Conservation (phyloP, 2,329 filamentous ascomycete genomes). For the Neoarthrinium moseri region DNA sequence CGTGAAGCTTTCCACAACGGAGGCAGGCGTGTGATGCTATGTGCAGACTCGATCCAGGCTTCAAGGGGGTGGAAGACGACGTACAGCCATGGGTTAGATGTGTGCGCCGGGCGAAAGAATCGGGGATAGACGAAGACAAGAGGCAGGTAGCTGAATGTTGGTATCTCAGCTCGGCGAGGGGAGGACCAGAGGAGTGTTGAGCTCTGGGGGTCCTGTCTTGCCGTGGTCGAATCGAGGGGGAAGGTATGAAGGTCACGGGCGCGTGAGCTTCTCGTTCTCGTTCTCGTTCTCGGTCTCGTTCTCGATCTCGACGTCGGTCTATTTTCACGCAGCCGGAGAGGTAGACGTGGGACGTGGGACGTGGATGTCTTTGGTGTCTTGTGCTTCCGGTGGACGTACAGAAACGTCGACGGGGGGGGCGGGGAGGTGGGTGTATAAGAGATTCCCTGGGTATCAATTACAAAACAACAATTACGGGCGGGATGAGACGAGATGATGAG, state of each 20-base stretch:
- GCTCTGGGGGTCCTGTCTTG: background rate
- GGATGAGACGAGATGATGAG: background rate
- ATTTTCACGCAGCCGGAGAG: too few species aligned
- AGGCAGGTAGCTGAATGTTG: background rate
- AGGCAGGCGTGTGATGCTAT: background rate
- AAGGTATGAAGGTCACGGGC: background rate
- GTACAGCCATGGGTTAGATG: conserved; percentile 14
- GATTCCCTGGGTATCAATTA: conserved; percentile 6
- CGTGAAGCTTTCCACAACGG: conserved; percentile 3
- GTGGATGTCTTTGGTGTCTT: background rate
- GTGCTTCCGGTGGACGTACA: background rate
- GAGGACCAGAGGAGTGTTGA: background rate
- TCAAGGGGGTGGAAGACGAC: conserved; percentile 4
- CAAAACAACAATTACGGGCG: background rate
- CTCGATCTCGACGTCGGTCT: too few species aligned
- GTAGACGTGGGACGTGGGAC: too few species aligned
- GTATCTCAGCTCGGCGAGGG: too few species aligned
- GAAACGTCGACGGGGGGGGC: background rate
- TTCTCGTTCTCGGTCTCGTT: too few species aligned
- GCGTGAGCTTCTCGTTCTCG: conserved; percentile 6
- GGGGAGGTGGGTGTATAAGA: background rate
- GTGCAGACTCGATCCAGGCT: background rate
- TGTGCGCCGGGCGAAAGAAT: background rate
- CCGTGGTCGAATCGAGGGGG: background rate
- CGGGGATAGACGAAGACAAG: background rate